A percentile compares a stretch with the other conserved stretches of the same genome.
phyloP scores from a whole-genome alignment of 2,329 filamentous ascomycete species.

The Plenodomus biglobosus region DNA sequence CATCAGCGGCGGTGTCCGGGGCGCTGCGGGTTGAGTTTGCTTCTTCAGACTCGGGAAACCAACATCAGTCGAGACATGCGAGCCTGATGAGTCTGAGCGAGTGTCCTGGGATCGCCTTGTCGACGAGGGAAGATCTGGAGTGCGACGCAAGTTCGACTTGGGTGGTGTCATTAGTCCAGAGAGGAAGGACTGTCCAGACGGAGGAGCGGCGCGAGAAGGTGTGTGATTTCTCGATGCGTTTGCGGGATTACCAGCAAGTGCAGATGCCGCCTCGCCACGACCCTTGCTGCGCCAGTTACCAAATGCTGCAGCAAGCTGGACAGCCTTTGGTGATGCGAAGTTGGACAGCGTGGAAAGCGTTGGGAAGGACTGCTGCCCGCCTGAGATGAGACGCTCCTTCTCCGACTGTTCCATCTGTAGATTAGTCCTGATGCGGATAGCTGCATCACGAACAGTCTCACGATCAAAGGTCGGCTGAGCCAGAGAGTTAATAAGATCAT shows the following conservation, averaged over 20 bases:
- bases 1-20: slow-evolving; percentile 58
- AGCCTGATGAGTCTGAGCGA: slow-evolving; percentile 32
- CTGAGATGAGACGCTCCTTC: slow-evolving; percentile 79
- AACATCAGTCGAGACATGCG: slow-evolving; percentile 30
- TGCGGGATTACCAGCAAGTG: slow-evolving; percentile 40
- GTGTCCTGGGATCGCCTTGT: slow-evolving; percentile 24
- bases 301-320: slow-evolving; percentile 94
- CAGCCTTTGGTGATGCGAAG: slow-evolving; percentile 79
- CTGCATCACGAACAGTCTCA: slow-evolving; percentile 80
- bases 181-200: slow-evolving; percentile 62
- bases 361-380: slow-evolving; percentile 62
- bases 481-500: slow-evolving; percentile 83
- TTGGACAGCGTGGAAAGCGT: slow-evolving; percentile 76
- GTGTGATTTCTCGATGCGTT: slow-evolving; percentile 36
- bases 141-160: slow-evolving; percentile 68
- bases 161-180: slow-evolving; percentile 90
- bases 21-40: slow-evolving; percentile 18
- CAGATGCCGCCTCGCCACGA: slow-evolving; percentile 52
- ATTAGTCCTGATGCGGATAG: slow-evolving; percentile 89
- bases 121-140: slow-evolving; percentile 50
- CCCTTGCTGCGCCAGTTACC: slow-evolving; percentile 81
- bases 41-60: slow-evolving; percentile 39
- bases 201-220: slow-evolving; percentile 45
- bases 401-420: slow-evolving; percentile 98
- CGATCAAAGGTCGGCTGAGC: slow-evolving; percentile 74